Percentiles rank a stretch among this genome's conserved stretches.
These are phyloP conservation scores for Tieghemostelium lacteum DNA, from an alignment of 78 protist species.

Conservation along the genomic window DNA sequence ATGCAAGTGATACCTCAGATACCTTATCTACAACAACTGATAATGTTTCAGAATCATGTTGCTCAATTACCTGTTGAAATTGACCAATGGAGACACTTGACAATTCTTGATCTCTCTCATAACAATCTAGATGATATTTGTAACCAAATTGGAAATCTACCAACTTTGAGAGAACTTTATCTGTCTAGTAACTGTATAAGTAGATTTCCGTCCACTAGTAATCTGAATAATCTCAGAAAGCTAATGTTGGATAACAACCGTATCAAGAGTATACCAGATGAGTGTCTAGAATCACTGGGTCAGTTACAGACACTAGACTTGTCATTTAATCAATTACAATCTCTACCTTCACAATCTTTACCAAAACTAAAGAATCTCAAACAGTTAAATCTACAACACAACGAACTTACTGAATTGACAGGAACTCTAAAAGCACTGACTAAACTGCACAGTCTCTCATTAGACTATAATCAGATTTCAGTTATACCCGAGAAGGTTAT, in stretches of 20 bases:
- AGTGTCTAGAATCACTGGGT: conserved; percentile 19
- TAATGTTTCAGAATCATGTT: conserved; percentile 45
- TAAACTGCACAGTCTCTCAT: conserved; percentile 51
- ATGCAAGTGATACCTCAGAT: not conserved
- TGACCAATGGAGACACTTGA: not conserved
- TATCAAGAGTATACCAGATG: not conserved
- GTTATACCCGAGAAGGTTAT: conserved; percentile 1
- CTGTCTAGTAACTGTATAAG: conserved; percentile 17
- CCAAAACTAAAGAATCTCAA: conserved; percentile 21
- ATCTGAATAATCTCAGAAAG: conserved; percentile 7
- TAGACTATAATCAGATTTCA: conserved; percentile 43
- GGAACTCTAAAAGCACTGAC: not conserved
- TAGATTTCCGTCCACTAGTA: conserved; percentile 24
- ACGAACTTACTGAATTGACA: conserved; percentile 13
- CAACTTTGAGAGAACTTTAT: conserved; percentile 28
- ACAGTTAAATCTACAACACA: conserved; percentile 20
- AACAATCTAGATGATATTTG: conserved; percentile 3
- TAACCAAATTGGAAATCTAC: conserved; percentile 15
- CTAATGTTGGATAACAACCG: conserved; percentile 54
- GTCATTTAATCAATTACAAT: conserved; percentile 5
- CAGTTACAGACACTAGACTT: conserved; percentile 69
- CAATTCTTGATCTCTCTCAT: conserved; percentile 60
- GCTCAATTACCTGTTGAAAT: conserved; percentile 5
- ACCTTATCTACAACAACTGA: conserved; percentile 19
- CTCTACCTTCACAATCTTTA: not conserved